Evolutionary conservation across 2,329 filamentous ascomycete species (phyloP), one percentile per base, ranked within the genome.

Genomic region (Diaporthe citri): DNA sequence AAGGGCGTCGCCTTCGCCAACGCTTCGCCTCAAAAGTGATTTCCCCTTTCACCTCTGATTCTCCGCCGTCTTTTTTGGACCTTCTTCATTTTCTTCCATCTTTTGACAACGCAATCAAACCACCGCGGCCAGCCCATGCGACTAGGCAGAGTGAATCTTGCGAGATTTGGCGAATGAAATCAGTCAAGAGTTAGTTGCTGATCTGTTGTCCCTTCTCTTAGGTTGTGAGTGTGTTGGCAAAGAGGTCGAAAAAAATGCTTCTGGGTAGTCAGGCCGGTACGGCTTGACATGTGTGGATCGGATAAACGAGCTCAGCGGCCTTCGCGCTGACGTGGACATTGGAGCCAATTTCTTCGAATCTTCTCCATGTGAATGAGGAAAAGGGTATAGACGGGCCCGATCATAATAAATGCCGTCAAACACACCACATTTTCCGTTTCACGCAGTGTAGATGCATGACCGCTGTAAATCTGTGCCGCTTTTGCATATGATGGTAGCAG

Each of bases 1-100:
- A 98, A 98, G 92, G 97, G 97, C 83, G 89, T 98, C 83, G 91
- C 93, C 83, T 99, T 98, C 84, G 93, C 93, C 86, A 90, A 94
- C 88, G 96, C 93, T 90, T 92, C 94, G 84, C 93, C 95, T 83
- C 92, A 95, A 91, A 96, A 96, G 94, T 96, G 92, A 94, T 88
- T 85, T 80, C 78, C 82, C 81, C 82, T 83, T 59, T 66, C 81
- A 82, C 78, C 74, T 77, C 46, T 62, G 60, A 62, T 76, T 69
- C 56, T 67, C 55, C 67, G 71, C 79, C 69, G 77, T 78, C 76
- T 71, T 77, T 76, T 69, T 71, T 74, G 74, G 51, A 62, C 20
- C 67, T 74, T 74, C 78, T 75, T 77, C 75, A 77, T 74, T 72
- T 79, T 71, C 78, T 72, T 78, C 75, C 76, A 76, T 28, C 46